phyloP scores from a whole-genome alignment of 1,284 basidiomycete genomes.

The Malassezia caprae region DNA sequence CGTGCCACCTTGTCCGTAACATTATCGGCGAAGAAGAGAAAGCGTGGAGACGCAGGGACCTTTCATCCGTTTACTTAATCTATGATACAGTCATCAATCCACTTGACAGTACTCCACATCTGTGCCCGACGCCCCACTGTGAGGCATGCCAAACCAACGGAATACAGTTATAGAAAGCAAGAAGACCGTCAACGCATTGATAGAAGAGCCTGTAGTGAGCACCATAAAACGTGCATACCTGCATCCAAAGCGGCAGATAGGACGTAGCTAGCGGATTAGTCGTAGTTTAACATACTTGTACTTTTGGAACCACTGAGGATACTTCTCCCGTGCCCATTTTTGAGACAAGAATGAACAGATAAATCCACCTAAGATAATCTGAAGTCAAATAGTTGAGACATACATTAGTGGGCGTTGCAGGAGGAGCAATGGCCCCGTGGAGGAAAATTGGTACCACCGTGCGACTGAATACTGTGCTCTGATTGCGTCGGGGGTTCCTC shows the following conservation, averaged over 20 bases:
- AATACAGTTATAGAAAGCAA: conserved; percentile 42
- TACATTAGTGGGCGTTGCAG: conserved; percentile 50
- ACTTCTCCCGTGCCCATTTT: conserved; percentile 47
- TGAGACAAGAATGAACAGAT: conserved; percentile 49
- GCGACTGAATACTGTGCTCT: conserved; percentile 27
- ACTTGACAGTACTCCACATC: conserved; percentile 24
- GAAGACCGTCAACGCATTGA: conserved; percentile 52
- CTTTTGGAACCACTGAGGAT: conserved; percentile 41
- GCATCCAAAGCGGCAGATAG: conserved; percentile 52
- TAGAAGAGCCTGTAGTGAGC: conserved; percentile 8
- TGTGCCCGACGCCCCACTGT: conserved; percentile 6
- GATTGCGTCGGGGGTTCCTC: conserved; percentile 18
- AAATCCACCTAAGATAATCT: conserved; percentile 51
- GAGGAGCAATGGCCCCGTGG: conserved; percentile 48
- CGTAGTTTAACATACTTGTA: conserved; percentile 28
- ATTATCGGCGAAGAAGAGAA: not conserved
- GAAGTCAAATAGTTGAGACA: not conserved
- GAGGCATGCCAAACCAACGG: conserved; percentile 26
- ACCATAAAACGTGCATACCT: conserved; percentile 19
- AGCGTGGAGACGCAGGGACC: not conserved
- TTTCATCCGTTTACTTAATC: not conserved
- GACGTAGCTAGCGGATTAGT: not conserved
- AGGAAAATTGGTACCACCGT: conserved; percentile 53
- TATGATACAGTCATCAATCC: conserved; percentile 1
- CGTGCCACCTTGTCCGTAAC: not conserved